A percentile compares a stretch with the other conserved stretches of the same genome.
Conservation (phyloP, 306 rosid genomes). For the Albizia julibrissin region DNA sequence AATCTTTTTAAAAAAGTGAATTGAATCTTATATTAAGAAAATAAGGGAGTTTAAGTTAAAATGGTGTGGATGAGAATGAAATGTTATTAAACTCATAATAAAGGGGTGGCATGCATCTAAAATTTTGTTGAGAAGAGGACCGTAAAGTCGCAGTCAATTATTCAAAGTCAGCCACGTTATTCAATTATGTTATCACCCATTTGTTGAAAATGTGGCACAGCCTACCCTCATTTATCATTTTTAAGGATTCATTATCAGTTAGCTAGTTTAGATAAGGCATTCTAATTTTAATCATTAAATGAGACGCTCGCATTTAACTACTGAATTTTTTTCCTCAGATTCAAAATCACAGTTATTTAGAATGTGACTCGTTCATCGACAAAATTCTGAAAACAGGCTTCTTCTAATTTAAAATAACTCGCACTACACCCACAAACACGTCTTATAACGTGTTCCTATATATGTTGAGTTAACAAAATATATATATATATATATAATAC, state of each 20-base stretch:
- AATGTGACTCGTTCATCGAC: not conserved
- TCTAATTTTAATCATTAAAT: not conserved
- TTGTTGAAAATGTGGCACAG: not conserved
- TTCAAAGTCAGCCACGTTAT: not conserved
- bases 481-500: too few relatives aligned
- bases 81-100: too few relatives aligned
- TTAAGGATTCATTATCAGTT: not conserved
- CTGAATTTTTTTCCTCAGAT: not conserved
- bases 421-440: not conserved
- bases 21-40: too few relatives aligned
- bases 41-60: rapidly evolving
- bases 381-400: not conserved
- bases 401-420: not conserved
- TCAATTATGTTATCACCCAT: not conserved
- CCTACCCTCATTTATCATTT: not conserved
- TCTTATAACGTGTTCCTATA: too few relatives aligned
- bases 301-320: not conserved
- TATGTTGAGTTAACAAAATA: not conserved
- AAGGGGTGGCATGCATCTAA: too few relatives aligned
- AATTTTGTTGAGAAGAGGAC: too few relatives aligned
- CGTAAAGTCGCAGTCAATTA: too few relatives aligned
- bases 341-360: not conserved
- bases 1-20: too few relatives aligned
- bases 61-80: too few relatives aligned
- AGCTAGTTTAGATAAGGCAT: not conserved